Percentiles rank a stretch among this genome's conserved stretches.
These are phyloP conservation scores for Plantago coronopus DNA, from an alignment of 305 asterid genomes.

Conservation along the genomic window DNA sequence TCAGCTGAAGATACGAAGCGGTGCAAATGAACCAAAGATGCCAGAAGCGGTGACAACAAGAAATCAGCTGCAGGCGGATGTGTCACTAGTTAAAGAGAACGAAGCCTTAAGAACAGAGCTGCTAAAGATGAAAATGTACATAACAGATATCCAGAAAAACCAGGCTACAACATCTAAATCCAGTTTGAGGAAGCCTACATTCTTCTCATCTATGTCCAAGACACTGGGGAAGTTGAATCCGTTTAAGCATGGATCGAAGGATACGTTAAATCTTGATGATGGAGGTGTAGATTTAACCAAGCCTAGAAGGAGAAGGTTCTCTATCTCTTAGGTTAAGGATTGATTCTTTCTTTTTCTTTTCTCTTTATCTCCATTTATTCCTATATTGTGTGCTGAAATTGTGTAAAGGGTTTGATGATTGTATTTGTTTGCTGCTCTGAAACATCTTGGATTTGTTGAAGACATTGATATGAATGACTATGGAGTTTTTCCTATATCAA, in stretches of 20 bases:
- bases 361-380: neutral
- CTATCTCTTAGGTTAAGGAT: constrained; percentile 47
- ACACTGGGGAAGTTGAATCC: constrained; percentile 79
- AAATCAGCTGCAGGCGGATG: constrained; percentile 64
- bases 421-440: constrained; percentile 15
- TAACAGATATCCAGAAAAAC: constrained; percentile 53
- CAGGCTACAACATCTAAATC: constrained; percentile 42
- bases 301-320: constrained; percentile 92
- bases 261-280: constrained; percentile 60
- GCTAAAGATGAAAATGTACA: constrained; percentile 79
- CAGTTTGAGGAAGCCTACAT: constrained; percentile 38
- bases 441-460: constrained; percentile 7
- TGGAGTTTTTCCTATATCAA: too few relatives aligned
- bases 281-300: constrained; percentile 54
- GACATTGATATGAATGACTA: neutral
- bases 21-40: constrained; percentile 35
- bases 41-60: constrained; percentile 54
- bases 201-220: constrained; percentile 80
- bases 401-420: constrained; percentile 30
- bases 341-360: neutral
- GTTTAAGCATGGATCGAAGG: constrained; percentile 84
- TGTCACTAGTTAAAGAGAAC: constrained; percentile 67
- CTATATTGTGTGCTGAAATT: constrained; percentile 23
- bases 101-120: constrained; percentile 74
- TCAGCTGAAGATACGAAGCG: constrained; percentile 74